Percentiles rank a stretch among this genome's conserved stretches.
Evolutionary conservation across 2,329 filamentous ascomycete genomes (phyloP).

Genomic region (Thermomyces lanuginosus): DNA sequence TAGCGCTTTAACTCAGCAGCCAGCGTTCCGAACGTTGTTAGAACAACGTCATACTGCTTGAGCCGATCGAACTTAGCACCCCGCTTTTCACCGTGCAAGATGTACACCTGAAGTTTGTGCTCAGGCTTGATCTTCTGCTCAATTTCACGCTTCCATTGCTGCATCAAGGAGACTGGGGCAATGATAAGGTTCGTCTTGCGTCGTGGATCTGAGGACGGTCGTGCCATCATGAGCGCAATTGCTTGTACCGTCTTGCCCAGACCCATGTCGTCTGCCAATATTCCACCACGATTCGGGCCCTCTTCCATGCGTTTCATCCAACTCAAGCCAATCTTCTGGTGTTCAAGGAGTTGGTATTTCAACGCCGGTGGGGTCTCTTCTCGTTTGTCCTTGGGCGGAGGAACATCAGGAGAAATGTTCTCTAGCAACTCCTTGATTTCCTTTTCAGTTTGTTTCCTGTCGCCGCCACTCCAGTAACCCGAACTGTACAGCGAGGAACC

Average conservation of each 20-base stretch:
- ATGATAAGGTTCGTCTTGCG: slow-evolving; percentile 67
- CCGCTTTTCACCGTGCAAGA: slow-evolving; percentile 52
- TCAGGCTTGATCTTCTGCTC: slow-evolving; percentile 45
- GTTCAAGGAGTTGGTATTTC: slow-evolving; percentile 54
- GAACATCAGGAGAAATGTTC: slow-evolving; percentile 58
- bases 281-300: slow-evolving; percentile 55
- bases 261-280: slow-evolving; percentile 69
- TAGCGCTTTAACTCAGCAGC: slow-evolving; percentile 49
- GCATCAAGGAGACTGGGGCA: slow-evolving; percentile 61
- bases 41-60: slow-evolving; percentile 52
- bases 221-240: slow-evolving; percentile 56
- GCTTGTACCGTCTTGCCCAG: slow-evolving; percentile 73
- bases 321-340: slow-evolving; percentile 61
- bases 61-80: slow-evolving; percentile 43
- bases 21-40: slow-evolving; percentile 65
- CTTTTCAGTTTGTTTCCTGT: slow-evolving; percentile 40
- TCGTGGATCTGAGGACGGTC: slow-evolving; percentile 42
- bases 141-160: slow-evolving; percentile 76
- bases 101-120: slow-evolving; percentile 46
- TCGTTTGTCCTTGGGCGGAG: slow-evolving; percentile 44
- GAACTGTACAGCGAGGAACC: no score
- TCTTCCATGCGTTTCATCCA: slow-evolving; percentile 65
- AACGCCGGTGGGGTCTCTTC: slow-evolving; percentile 55
- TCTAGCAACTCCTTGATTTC: slow-evolving; percentile 54
- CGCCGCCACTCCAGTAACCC: no score